These are phyloP conservation scores for Epichloe gansuensis DNA, from an alignment of 2,329 filamentous ascomycete genomes.

Conservation along the genomic window DNA sequence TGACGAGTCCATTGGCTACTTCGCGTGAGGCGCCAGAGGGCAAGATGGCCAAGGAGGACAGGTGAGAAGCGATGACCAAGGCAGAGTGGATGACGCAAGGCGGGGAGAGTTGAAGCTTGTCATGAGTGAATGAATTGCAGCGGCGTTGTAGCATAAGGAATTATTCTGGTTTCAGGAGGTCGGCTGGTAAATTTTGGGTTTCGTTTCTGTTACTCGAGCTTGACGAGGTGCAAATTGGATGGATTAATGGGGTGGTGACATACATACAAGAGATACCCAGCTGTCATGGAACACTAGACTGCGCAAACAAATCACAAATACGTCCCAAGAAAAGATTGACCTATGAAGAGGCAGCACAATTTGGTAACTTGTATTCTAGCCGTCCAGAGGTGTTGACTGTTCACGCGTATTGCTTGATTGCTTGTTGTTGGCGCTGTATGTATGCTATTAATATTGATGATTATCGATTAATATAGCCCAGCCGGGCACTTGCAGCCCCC, in stretches of 20 bases:
- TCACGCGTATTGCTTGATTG: too few species aligned
- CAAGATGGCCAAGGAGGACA: slow-evolving; percentile 19
- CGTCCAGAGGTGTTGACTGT: too few species aligned
- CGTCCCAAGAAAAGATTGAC: neutral
- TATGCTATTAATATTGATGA: too few species aligned
- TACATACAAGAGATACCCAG: slow-evolving; percentile 8
- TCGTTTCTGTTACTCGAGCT: neutral
- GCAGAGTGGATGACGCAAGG: slow-evolving; percentile 7
- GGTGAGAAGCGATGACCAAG: slow-evolving; percentile 13
- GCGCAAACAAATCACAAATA: neutral
- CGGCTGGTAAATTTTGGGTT: neutral
- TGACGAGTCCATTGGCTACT: slow-evolving; percentile 51
- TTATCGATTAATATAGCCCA: too few species aligned
- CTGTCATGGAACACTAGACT: neutral
- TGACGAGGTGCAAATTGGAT: neutral
- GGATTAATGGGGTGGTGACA: neutral
- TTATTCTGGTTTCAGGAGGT: neutral
- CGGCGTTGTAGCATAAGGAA: slow-evolving; percentile 1
- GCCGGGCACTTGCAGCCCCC: neutral
- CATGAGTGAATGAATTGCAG: slow-evolving; percentile 2
- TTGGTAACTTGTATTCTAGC: too few species aligned
- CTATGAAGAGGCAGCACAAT: neutral
- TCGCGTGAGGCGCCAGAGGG: slow-evolving; percentile 33
- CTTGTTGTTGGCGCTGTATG: too few species aligned
- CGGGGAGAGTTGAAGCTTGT: neutral